Conservation (phyloP, 2,329 filamentous ascomycete species). For the Bipolaris sorokiniana region DNA sequence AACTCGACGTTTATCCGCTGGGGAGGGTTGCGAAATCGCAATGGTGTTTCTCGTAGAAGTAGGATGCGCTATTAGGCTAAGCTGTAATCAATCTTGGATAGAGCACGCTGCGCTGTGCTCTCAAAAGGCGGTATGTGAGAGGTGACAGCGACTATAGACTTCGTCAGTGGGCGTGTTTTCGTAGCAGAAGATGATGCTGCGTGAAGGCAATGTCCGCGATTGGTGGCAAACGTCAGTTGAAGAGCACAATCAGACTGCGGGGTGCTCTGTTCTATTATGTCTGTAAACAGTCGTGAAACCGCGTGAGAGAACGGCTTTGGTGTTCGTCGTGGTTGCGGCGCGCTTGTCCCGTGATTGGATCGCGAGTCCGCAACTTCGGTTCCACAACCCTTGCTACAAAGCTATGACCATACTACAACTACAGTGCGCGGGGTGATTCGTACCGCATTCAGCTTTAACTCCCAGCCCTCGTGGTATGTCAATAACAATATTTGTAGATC, state of each 20-base stretch:
- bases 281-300: slow-evolving; percentile 7
- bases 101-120: not conserved
- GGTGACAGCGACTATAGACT: not conserved
- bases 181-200: not conserved
- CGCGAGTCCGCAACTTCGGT: slow-evolving; percentile 21
- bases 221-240: not conserved
- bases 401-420: slow-evolving; percentile 4
- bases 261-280: not conserved
- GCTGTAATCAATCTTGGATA: not conserved
- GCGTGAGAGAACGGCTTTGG: slow-evolving; percentile 5
- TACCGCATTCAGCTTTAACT: not conserved
- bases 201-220: not conserved
- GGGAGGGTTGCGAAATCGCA: not conserved
- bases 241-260: not conserved
- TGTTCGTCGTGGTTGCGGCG: slow-evolving; percentile 22
- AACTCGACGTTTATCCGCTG: slow-evolving; percentile 7
- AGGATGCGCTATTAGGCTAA: not conserved
- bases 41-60: not conserved
- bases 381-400: slow-evolving; percentile 15
- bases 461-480: not conserved
- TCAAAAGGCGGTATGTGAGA: slow-evolving; percentile 13
- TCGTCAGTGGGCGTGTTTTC: not conserved
- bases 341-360: slow-evolving; percentile 25
- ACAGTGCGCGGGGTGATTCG: not conserved
- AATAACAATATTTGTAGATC: not conserved